Evolutionary conservation across 305 asterid species (phyloP).

Genomic region (Fraxinus nigra): DNA sequence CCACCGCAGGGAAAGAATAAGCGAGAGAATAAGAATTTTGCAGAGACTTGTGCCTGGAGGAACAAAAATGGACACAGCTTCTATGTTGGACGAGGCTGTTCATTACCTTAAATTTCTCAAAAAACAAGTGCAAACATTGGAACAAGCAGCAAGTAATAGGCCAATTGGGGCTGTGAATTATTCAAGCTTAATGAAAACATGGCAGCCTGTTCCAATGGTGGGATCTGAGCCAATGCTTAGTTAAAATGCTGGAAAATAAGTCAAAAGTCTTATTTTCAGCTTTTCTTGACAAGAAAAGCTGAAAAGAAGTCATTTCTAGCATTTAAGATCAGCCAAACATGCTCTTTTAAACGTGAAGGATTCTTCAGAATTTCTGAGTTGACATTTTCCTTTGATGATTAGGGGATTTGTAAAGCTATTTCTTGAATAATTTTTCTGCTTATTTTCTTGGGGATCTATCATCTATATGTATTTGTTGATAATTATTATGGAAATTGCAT

Average conservation of each 20-base stretch:
- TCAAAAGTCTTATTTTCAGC: neutral
- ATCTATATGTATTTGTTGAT: neutral
- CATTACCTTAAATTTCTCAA: slow-evolving; percentile 63
- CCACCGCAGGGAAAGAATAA: slow-evolving; percentile 58
- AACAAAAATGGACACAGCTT: slow-evolving; percentile 64
- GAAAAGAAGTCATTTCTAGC: neutral
- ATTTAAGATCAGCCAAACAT: neutral
- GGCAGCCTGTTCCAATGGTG: slow-evolving; percentile 27
- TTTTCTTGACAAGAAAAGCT: neutral
- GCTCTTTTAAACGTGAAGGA: neutral
- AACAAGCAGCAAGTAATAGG: slow-evolving; percentile 28
- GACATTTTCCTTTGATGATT: neutral
- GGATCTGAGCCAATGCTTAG: slow-evolving; percentile 42
- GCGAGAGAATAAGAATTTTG: slow-evolving; percentile 54
- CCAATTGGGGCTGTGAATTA: slow-evolving; percentile 23
- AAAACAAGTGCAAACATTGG: slow-evolving; percentile 47
- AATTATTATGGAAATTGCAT: neutral
- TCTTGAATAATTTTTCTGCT: neutral
- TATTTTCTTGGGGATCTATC: neutral
- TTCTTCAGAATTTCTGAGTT: neutral
- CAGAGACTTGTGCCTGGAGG: slow-evolving; percentile 71
- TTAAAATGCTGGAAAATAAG: neutral
- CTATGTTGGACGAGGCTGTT: slow-evolving; percentile 69
- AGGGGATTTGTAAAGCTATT: neutral
- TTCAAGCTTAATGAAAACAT: slow-evolving; percentile 16